Percentiles rank a stretch among this genome's conserved stretches.
phyloP scores from a whole-genome alignment of 257 asterid species.

The Gardenia jasminoides region DNA sequence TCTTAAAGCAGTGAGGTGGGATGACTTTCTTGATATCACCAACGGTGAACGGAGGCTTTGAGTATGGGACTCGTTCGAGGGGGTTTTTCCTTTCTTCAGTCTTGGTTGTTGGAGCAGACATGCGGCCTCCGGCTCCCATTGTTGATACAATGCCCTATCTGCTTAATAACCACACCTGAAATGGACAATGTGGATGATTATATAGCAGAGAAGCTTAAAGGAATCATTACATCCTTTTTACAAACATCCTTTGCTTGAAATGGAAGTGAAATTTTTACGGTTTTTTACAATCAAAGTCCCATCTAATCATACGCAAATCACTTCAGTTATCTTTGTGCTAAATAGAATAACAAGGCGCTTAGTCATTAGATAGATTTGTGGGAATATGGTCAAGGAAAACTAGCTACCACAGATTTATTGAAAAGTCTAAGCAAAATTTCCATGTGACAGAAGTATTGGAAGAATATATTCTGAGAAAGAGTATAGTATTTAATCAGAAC shows the following conservation, averaged over 20 bases:
- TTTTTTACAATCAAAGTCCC: neutral
- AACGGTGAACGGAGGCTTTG: constrained; percentile 61
- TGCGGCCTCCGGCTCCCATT: constrained; percentile 77
- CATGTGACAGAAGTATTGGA: neutral
- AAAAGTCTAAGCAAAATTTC: neutral
- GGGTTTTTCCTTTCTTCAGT: constrained; percentile 29
- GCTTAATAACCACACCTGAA: constrained; percentile 2
- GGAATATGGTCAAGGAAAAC: neutral
- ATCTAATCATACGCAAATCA: neutral
- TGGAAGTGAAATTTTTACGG: neutral
- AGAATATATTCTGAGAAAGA: too few species aligned
- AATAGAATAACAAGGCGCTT: neutral
- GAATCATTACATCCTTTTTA: neutral
- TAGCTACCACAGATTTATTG: neutral
- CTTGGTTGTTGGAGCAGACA: constrained; percentile 30
- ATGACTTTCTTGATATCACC: constrained; percentile 69
- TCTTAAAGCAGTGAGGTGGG: constrained; percentile 69
- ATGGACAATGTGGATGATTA: neutral
- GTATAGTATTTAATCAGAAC: neutral
- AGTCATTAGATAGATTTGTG: neutral
- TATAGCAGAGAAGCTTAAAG: neutral
- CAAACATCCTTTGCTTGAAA: neutral
- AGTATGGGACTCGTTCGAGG: constrained; percentile 41
- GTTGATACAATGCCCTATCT: neutral
- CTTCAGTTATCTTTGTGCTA: neutral